Percentiles rank a stretch among this genome's conserved stretches.
phyloP scores from a whole-genome alignment of 306 rosid species.

The Pyrus pyrifolia region DNA sequence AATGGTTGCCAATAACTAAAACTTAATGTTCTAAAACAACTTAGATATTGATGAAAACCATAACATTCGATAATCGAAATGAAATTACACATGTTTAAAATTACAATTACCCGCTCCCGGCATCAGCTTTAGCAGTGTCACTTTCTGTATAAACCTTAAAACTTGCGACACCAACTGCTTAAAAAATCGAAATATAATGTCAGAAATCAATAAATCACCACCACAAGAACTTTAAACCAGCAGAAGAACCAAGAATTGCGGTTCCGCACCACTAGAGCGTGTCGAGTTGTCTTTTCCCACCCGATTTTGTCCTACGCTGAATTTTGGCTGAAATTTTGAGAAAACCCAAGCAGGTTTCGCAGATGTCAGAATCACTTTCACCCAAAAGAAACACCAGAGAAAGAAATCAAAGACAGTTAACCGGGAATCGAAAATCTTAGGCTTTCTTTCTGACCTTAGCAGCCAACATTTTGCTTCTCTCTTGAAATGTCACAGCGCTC shows the following conservation, averaged over 20 bases:
- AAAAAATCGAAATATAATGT: neutral
- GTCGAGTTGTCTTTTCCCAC: constrained; percentile 27
- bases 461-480: constrained; percentile 18
- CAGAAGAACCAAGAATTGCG: neutral
- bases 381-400: neutral
- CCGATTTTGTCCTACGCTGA: constrained; percentile 24
- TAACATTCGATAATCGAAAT: neutral
- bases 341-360: constrained; percentile 4
- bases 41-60: neutral
- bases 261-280: constrained; percentile 27
- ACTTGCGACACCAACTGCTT: constrained; percentile 31
- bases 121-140: constrained; percentile 31
- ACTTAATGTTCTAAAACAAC: neutral
- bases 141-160: constrained; percentile 51
- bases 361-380: neutral
- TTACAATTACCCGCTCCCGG: constrained; percentile 29
- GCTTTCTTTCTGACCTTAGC: constrained; percentile 13
- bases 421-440: neutral
- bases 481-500: neutral
- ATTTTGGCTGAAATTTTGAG: constrained; percentile 32
- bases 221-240: neutral
- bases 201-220: neutral
- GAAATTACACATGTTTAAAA: neutral
- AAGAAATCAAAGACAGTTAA: neutral
- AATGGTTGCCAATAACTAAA: neutral